Base-by-base conservation (phyloP, 2,329 filamentous ascomycete genomes). In the Rhynchosporium secalis region DNA sequence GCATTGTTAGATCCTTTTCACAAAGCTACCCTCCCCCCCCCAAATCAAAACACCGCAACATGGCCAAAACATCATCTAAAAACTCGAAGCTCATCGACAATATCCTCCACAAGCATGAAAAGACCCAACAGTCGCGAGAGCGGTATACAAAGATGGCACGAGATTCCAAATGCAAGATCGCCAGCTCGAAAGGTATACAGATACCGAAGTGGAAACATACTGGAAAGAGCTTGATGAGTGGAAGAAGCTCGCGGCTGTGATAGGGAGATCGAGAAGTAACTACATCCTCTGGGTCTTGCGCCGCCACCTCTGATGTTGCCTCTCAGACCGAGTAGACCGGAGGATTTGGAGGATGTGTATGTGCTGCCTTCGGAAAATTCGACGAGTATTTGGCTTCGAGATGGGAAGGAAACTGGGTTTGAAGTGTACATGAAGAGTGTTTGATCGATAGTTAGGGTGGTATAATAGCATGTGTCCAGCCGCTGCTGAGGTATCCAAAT, bases 181-280 rank as follows among this genome's bases (percentile, higher is more conserved):
- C 48, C 31, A 2, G 5, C 13, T 49, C 61, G 13, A 55, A 56
- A 45, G 43, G 31, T 5, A 15, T 48, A 10, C 40, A 6, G 3
- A 55, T 55, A 12, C 56, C 56, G 10, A 56, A 47, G 7, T 56
- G 48, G 55, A 59, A 33, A 15, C 28, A 4, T 58, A 54, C 41
- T 62, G 60, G 60, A 45, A 43, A 15, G 33, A 20, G 20, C 55
- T 58, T 20, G 56, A 62, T 33, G 43, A 59, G 10, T 62, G 61
- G 56, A 56, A 33, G 56, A 51, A 49, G 33, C 28, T 41, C 40
- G 43, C 26, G 4, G 46, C 56, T n/a, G 36, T n/a, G 36, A 48
- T 48, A 20, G 40, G 26, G 47, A 45, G 26, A 41, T 55, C 15
- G 55, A 62, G 33, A 20, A 58, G 15, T 47, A 55, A 31, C 40